Evolutionary conservation across 345 rosid genomes (phyloP), one percentile per base, ranked within the genome.

Genomic region (Syzygium aqueum): DNA sequence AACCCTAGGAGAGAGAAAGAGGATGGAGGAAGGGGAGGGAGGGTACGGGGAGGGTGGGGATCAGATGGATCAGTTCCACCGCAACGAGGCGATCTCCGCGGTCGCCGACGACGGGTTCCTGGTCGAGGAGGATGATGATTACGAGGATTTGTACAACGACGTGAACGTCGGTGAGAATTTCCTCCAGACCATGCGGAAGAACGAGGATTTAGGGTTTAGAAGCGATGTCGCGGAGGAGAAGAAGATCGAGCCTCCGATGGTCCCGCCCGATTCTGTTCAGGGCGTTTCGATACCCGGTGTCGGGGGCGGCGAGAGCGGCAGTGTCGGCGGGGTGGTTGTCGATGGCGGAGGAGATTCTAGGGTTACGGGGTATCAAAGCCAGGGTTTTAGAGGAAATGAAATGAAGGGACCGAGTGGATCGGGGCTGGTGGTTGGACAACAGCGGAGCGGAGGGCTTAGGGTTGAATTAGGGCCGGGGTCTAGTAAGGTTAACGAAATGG

Each of bases 91-190:
- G 84, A 95, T 95, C 67, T 92, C 96, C 14, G 97, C 97, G 25
- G 94, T 95, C 43, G 93, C 95, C 1, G 97, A 96, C 28, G 98
- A 94, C 4, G 95, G 92, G 3, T 92, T 96, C 80, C 80, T 94
- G 25, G 96, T 91, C 52, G 95, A 89, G 67, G 95, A 94, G 77
- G 98, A 95, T 9, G 98, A 95, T 30, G 98, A 96, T 85, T 96
- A 94, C 25, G 96, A 96, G 86, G 98, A 96, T 91, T 90, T 95
- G 28, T 95, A 96, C 84, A 95, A 93, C 84, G 97, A 96, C 84
- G 98, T 96, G 51, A 96, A 96, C 87, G 95, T 96, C 8, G 96
- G 98, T 53, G 97, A 94, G 91, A 94, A 93, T 51, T 96, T 96
- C 91, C 91, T 94, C 63, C 97, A 95, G 90, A 88, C 94, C 83